Conservation (phyloP, 1,139 yeast genomes). For the Maudiozyma humilis region DNA sequence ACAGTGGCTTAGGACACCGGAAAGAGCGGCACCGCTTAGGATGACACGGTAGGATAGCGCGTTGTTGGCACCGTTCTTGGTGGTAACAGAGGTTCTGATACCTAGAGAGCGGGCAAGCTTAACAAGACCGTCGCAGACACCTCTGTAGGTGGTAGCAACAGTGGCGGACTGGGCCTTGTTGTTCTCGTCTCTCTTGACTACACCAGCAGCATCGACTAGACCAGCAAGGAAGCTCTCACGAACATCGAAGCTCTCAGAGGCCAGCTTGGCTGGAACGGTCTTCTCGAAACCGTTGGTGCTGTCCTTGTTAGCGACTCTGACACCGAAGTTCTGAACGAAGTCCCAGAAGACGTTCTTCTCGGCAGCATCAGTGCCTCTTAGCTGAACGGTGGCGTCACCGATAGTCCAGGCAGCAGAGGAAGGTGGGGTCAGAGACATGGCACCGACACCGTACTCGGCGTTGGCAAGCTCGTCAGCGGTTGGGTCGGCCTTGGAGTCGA, state of each 20-base stretch:
- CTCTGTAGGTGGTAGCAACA: constrained; percentile 21
- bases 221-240: constrained; percentile 39
- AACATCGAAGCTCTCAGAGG: constrained; percentile 26
- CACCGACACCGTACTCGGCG: neutral
- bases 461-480: constrained; percentile 6
- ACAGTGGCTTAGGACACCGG: constrained; percentile 7
- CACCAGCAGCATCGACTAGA: constrained; percentile 34
- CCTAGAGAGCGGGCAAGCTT: constrained; percentile 37
- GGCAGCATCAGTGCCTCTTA: neutral
- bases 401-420: neutral
- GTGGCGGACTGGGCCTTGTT: constrained; percentile 15
- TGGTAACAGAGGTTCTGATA: constrained; percentile 26
- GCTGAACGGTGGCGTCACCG: neutral
- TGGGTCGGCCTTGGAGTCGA: constrained; percentile 7
- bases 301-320: neutral
- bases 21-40: constrained; percentile 11
- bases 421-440: neutral
- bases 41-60: neutral
- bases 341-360: constrained; percentile 9
- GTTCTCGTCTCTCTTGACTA: constrained; percentile 16
- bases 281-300: constrained; percentile 12
- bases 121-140: constrained; percentile 29
- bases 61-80: neutral
- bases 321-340: constrained; percentile 8
- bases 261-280: constrained; percentile 20